Conservation (phyloP, 805 yeast species). For the Nakazawaea laoshanensis region DNA sequence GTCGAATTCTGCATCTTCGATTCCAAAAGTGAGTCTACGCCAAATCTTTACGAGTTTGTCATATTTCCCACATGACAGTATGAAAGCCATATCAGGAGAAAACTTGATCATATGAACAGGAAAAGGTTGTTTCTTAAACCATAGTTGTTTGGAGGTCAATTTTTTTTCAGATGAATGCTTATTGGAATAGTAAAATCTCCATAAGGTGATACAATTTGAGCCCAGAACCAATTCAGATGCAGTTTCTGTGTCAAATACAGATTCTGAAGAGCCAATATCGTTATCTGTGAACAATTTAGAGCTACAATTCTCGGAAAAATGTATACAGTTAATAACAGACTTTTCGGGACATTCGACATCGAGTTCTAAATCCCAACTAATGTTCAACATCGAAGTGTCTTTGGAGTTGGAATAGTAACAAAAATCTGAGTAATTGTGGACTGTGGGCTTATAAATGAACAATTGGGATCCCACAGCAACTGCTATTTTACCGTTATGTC, state of each 20-base stretch:
- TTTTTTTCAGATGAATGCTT: slow-evolving; percentile 13
- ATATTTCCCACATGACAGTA: slow-evolving; percentile 54
- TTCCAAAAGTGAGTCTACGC: slow-evolving; percentile 65
- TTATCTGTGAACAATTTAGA: slow-evolving; percentile 17
- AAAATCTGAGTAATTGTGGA: slow-evolving; percentile 32
- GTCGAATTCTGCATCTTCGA: slow-evolving; percentile 57
- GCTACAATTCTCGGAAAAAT: slow-evolving; percentile 27
- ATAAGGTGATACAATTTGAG: slow-evolving; percentile 42
- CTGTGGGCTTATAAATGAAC: slow-evolving; percentile 46
- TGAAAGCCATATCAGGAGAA: slow-evolving; percentile 59
- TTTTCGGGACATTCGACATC: slow-evolving; percentile 17
- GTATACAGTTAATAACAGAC: slow-evolving; percentile 20
- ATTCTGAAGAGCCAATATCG: slow-evolving; percentile 15
- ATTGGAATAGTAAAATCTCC: slow-evolving; percentile 28
- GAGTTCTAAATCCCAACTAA: slow-evolving; percentile 23
- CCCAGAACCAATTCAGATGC: slow-evolving; percentile 55
- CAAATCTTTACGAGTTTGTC: slow-evolving; percentile 72
- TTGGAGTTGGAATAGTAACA: slow-evolving; percentile 22
- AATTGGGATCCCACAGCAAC: slow-evolving; percentile 38
- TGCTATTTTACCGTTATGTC: slow-evolving; percentile 53
- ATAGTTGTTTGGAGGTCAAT: slow-evolving; percentile 21
- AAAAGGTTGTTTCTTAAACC: slow-evolving; percentile 48
- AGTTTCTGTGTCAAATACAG: slow-evolving; percentile 25
- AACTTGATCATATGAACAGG: slow-evolving; percentile 51
- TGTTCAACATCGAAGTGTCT: slow-evolving; percentile 20